These are phyloP conservation scores for Paramecium pentaurelia DNA, from an alignment of 73 alveolate species.

Conservation along the genomic window DNA sequence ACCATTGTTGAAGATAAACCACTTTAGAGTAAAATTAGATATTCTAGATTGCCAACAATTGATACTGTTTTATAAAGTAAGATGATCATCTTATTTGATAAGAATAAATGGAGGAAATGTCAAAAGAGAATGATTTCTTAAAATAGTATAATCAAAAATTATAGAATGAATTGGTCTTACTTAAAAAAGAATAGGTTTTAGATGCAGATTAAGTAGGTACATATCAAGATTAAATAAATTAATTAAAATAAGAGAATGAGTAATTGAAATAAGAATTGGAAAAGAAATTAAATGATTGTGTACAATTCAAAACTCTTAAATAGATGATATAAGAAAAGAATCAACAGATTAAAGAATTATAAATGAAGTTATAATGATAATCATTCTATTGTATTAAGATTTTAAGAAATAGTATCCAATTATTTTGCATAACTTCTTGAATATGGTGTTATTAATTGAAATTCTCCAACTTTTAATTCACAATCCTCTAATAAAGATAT, in stretches of 20 bases:
- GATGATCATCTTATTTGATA: background rate
- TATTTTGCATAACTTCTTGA: background rate
- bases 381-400: background rate
- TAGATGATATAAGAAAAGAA: conserved; percentile 28
- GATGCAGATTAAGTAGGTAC: background rate
- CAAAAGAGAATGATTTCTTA: conserved; percentile 1
- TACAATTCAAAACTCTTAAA: background rate
- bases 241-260: background rate
- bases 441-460: background rate
- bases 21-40: background rate
- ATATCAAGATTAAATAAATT: background rate
- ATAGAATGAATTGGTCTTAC: background rate
- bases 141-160: background rate
- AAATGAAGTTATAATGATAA: background rate
- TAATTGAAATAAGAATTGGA: background rate
- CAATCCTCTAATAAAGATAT: background rate
- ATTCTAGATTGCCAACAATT: conserved; percentile 8
- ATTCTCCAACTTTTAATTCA: background rate
- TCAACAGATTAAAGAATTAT: background rate
- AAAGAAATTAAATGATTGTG: conserved; percentile 5
- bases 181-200: background rate
- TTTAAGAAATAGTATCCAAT: background rate
- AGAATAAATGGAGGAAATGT: background rate
- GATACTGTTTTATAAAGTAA: conserved; percentile 2
- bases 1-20: background rate